phyloP scores from a whole-genome alignment of 352 stramenopile species.

The Phytophthora hybrid region DNA sequence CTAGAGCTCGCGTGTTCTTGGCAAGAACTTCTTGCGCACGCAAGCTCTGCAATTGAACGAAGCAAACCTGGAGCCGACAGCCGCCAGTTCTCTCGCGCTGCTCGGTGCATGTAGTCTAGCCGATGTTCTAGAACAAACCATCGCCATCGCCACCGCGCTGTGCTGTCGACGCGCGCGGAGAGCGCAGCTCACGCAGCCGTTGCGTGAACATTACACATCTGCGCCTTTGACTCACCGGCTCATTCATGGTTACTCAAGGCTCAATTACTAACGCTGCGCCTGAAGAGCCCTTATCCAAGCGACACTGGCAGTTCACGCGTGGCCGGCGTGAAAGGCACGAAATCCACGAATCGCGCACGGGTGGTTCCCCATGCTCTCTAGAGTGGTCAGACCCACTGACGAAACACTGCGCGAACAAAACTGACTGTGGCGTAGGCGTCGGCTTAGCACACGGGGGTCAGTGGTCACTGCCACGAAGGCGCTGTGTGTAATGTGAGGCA shows the following conservation, averaged over 20 bases:
- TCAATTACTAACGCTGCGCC: slow-evolving; percentile 30
- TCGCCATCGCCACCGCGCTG: background rate
- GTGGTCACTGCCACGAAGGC: slow-evolving; percentile 6
- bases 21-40: too few relatives aligned
- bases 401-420: slow-evolving; percentile 26
- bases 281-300: slow-evolving; percentile 15
- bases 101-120: slow-evolving; percentile 21
- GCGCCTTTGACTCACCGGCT: slow-evolving; percentile 26
- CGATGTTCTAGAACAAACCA: slow-evolving; percentile 28
- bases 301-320: slow-evolving; percentile 1
- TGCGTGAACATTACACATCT: slow-evolving; percentile 21
- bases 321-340: slow-evolving; percentile 5
- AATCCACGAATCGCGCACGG: background rate
- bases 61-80: slow-evolving; percentile 7
- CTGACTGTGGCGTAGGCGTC: background rate
- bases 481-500: slow-evolving; percentile 23
- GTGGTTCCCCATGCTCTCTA: background rate
- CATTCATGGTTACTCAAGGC: slow-evolving; percentile 12
- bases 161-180: background rate
- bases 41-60: slow-evolving; percentile 37
- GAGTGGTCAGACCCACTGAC: slow-evolving; percentile 18
- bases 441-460: slow-evolving; percentile 2
- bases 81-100: slow-evolving; percentile 13
- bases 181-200: background rate
- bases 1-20: slow-evolving; percentile 28